Percentiles rank a stretch among this genome's conserved stretches.
phyloP scores from a whole-genome alignment of 352 stramenopile genomes.

The Globisporangium nagaii region DNA sequence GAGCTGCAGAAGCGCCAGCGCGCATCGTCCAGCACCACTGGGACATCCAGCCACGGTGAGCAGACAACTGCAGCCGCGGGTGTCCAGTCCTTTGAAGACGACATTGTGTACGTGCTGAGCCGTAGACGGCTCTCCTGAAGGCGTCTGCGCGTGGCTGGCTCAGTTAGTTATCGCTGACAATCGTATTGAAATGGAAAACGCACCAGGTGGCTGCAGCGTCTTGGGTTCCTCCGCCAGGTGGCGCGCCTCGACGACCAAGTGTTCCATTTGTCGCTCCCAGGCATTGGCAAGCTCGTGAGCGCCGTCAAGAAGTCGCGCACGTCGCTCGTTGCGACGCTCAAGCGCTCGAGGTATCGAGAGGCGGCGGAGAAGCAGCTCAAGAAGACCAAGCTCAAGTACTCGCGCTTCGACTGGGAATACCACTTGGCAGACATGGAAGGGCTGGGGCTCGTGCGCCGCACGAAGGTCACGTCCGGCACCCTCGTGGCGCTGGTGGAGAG shows the following conservation, averaged over 20 bases:
- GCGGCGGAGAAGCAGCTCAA: constrained; percentile 54
- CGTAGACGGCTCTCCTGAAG: no score
- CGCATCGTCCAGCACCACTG: not conserved
- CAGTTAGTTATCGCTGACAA: no score
- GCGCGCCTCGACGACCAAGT: constrained; percentile 37
- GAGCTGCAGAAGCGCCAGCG: constrained; percentile 1
- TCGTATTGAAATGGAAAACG: no score
- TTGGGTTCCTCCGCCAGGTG: constrained; percentile 50
- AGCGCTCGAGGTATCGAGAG: constrained; percentile 61
- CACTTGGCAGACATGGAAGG: constrained; percentile 66
- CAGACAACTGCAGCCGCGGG: not conserved
- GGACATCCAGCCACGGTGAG: not conserved
- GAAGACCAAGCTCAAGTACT: constrained; percentile 53
- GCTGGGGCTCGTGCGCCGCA: constrained; percentile 36
- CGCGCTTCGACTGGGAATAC: constrained; percentile 45
- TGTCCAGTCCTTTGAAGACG: constrained; percentile 14
- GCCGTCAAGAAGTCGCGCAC: constrained; percentile 52
- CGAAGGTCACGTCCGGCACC: constrained; percentile 48
- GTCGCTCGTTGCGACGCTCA: constrained; percentile 31
- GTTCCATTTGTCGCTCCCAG: constrained; percentile 49
- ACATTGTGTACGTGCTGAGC: constrained; percentile 27
- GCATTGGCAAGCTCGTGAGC: constrained; percentile 48
- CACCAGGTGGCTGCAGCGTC: constrained; percentile 37
- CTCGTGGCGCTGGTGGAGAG: constrained; percentile 29
- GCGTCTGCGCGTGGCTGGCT: no score